Evolutionary conservation across 768 basidiomycete genomes (phyloP), one percentile per base, ranked within the genome.

Genomic region (Mycena capillaripes): DNA sequence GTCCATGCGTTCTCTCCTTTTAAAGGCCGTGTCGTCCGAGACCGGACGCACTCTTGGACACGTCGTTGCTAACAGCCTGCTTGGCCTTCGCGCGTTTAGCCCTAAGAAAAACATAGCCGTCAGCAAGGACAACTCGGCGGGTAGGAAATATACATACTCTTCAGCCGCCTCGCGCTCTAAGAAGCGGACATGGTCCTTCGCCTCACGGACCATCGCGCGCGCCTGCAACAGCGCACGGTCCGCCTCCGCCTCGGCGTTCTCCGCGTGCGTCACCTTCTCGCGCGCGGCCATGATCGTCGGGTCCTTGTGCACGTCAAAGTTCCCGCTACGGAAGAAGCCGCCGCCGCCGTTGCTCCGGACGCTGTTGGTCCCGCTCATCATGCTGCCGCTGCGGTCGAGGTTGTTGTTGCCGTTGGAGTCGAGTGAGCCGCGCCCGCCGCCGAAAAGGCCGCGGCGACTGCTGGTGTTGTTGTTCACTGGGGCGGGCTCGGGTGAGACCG

Each of bases 141-240:
- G 74, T 46, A 36, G 11, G 56, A 38, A 58, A 58, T 5, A 17
- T 25, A 70, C 84, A 65, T 67, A 85, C 85, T 86, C 84, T 68
- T 84, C 82, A n/a, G 79, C 70, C 10, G 83, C 84, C 67, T 85
- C 85, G 16, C 79, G 76, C 76, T 86, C 84, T 5, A 86, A 78
- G 42, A 78, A 74, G 27, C 76, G 76, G 36, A 84, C 84, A 50
- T 86, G 84, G 27, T 82, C 82, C 48, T 75, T 78, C 1, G 85
- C 85, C 61, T 79, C 81, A 23, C 78, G 76, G 11, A 84, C 85
- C 52, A 82, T 79, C 4, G 75, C 72, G 1, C 83, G 64, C 3
- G 85, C 85, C 21, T 78, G 73, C 21, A 71, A 64, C 21, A 86
- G 74, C 4, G 84, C 84, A 14, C 77, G 77, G 73, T 86, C 85